These are phyloP conservation scores for Aspergillus coremiiformis DNA, from an alignment of 495 filamentous ascomycete species.

Conservation along the genomic window DNA sequence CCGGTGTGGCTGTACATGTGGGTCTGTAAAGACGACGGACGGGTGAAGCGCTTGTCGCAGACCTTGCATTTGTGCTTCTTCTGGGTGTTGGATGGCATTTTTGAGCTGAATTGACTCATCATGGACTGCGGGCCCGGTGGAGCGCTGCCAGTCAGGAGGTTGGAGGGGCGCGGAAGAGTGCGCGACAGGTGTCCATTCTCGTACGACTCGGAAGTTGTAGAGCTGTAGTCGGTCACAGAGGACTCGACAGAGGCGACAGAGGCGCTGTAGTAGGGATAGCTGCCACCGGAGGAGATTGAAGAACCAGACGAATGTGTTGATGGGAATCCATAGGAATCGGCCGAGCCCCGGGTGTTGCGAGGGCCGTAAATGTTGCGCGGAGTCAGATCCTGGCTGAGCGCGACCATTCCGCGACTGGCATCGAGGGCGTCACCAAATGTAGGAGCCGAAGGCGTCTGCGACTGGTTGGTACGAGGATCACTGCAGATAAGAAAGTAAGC, in stretches of 20 bases:
- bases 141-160: slow-evolving; percentile 53
- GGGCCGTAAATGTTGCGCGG: slow-evolving; percentile 82
- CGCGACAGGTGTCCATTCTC: slow-evolving; percentile 64
- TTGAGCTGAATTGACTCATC: slow-evolving; percentile 99
- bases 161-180: slow-evolving; percentile 72
- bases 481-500: slow-evolving; percentile 19
- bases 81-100: slow-evolving; percentile 89
- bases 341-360: slow-evolving; percentile 57
- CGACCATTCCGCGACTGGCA: slow-evolving; percentile 83
- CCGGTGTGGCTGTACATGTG: slow-evolving; percentile 99
- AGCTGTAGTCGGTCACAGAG: slow-evolving; percentile 91
- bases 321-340: slow-evolving; percentile 92
- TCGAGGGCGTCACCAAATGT: slow-evolving; percentile 68
- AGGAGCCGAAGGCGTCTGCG: slow-evolving; percentile 27
- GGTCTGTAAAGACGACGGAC: slow-evolving; percentile 92
- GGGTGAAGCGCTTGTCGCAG: slow-evolving; percentile 96
- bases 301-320: slow-evolving; percentile 86
- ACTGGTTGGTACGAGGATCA: slow-evolving; percentile 53
- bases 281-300: slow-evolving; percentile 78
- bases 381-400: slow-evolving; percentile 79
- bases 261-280: slow-evolving; percentile 69
- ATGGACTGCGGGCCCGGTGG: slow-evolving; percentile 90
- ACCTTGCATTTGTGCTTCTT: slow-evolving; percentile 99
- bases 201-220: slow-evolving; percentile 75
- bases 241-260: slow-evolving; percentile 75